These are phyloP conservation scores for Exserohilum turcica DNA, from an alignment of 2,329 filamentous ascomycete species.

Conservation along the genomic window DNA sequence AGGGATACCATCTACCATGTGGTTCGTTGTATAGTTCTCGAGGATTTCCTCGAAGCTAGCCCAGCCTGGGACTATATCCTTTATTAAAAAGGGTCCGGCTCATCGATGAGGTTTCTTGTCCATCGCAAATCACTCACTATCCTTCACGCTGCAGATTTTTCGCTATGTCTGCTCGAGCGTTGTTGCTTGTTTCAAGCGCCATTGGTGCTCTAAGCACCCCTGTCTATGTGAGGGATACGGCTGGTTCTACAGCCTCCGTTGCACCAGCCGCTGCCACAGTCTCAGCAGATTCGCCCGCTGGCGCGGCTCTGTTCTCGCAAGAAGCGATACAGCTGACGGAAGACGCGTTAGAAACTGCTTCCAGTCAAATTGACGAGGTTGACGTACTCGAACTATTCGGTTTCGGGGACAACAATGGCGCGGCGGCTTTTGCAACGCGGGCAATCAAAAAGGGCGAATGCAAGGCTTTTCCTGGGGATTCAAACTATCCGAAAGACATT, in stretches of 20 bases:
- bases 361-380: not conserved
- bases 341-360: slow-evolving; percentile 3
- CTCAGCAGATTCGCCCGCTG: slow-evolving; percentile 12
- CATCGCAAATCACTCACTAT: not conserved
- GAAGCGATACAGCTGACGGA: slow-evolving; percentile 26
- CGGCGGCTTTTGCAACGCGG: not conserved
- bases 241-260: not conserved
- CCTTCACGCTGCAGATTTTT: not conserved
- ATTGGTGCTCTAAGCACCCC: slow-evolving; percentile 8
- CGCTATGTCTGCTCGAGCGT: slow-evolving; percentile 9
- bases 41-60: not conserved
- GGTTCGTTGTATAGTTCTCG: not conserved
- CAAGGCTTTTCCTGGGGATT: slow-evolving; percentile 31
- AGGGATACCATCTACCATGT: not conserved
- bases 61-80: not conserved
- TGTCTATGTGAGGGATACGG: slow-evolving; percentile 1
- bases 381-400: slow-evolving; percentile 29
- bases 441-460: slow-evolving; percentile 14
- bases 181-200: slow-evolving; percentile 7
- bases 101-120: not conserved
- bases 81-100: not conserved
- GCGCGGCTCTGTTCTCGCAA: slow-evolving; percentile 11
- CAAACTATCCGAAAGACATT: slow-evolving; percentile 17
- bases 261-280: slow-evolving; percentile 16
- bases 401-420: slow-evolving; percentile 30